Percentiles rank a stretch among this genome's conserved stretches.
Evolutionary conservation across 805 yeast species (phyloP).

Genomic region (Lipomyces sp.): DNA sequence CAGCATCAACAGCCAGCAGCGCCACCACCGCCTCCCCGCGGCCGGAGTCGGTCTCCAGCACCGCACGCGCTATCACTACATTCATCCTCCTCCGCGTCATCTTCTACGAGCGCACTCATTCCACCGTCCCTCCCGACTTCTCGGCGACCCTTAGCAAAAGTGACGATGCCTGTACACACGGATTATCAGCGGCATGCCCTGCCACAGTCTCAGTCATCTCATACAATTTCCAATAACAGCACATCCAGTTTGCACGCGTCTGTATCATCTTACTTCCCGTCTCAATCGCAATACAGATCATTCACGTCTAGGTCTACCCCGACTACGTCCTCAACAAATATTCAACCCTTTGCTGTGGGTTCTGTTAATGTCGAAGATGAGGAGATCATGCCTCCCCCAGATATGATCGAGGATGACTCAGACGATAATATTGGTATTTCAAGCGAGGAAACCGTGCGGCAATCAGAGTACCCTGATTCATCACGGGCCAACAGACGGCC

Average conservation of each 20-base stretch:
- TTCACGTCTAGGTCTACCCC: no score
- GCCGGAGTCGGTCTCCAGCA: constrained; percentile 14
- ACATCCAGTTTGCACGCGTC: neutral
- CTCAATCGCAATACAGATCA: no score
- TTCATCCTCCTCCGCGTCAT: no score
- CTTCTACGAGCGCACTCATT: no score
- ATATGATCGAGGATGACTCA: constrained; percentile 23
- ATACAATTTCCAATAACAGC: neutral
- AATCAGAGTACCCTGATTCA: constrained; percentile 33
- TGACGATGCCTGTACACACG: neutral
- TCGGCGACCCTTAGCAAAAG: neutral
- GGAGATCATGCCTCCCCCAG: neutral
- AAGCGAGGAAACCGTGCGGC: constrained; percentile 16
- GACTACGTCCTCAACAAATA: no score
- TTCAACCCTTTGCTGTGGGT: no score
- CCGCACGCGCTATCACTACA: no score
- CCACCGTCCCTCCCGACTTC: neutral
- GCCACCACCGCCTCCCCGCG: constrained; percentile 8
- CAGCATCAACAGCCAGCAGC: no score
- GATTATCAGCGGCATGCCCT: neutral
- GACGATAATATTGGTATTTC: constrained; percentile 14
- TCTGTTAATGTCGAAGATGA: no score
- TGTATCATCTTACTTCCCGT: neutral
- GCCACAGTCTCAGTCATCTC: neutral
- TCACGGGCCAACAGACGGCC: constrained; percentile 37